These are phyloP conservation scores for Kwoniella botswanensis DNA, from an alignment of 768 basidiomycete species.

Conservation along the genomic window DNA sequence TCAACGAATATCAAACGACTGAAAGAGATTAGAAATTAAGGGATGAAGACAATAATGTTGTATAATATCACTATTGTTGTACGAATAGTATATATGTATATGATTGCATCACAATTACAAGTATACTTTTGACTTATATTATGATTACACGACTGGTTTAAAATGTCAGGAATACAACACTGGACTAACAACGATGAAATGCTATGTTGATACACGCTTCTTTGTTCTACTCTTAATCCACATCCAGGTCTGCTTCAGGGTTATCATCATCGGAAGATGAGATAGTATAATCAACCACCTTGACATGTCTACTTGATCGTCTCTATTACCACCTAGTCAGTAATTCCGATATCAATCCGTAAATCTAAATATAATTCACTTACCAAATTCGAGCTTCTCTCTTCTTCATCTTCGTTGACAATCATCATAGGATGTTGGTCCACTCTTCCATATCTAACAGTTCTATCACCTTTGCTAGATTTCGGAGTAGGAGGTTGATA, in stretches of 20 bases:
- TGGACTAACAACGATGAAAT: too few species aligned
- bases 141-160: too few species aligned
- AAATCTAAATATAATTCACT: background rate
- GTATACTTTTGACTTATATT: too few species aligned
- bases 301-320: background rate
- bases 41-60: background rate
- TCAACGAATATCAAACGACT: background rate
- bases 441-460: too few species aligned
- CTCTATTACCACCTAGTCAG: background rate
- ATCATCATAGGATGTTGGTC: too few species aligned
- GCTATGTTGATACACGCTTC: too few species aligned
- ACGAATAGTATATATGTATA: background rate
- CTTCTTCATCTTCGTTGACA: background rate
- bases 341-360: background rate
- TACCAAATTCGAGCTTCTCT: background rate
- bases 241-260: background rate
- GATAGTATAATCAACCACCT: background rate
- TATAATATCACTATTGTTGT: background rate
- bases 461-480: too few species aligned
- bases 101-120: background rate
- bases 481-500: too few species aligned
- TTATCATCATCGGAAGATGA: background rate
- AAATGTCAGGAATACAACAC: too few species aligned
- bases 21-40: background rate
- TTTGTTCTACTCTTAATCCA: too few species aligned